These are phyloP conservation scores for Myriosclerotinia curreyana DNA, from an alignment of 2,329 filamentous ascomycete genomes.

Conservation along the genomic window DNA sequence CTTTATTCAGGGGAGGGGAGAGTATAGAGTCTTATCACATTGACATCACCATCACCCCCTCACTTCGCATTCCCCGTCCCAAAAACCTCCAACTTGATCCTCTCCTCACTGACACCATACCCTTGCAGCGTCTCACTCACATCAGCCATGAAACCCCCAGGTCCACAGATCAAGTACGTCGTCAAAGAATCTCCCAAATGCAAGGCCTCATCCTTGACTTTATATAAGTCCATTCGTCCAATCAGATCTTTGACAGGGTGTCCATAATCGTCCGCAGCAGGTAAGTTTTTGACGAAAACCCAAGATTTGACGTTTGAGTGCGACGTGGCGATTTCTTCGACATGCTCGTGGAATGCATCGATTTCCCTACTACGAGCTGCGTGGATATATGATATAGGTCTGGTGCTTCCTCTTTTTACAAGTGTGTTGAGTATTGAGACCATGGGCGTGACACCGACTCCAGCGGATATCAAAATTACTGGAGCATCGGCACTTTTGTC, in stretches of 20 bases:
- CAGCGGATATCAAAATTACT: conserved; percentile 63
- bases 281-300: conserved; percentile 11
- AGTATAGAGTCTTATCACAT: background rate
- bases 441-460: conserved; percentile 66
- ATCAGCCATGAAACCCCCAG: conserved; percentile 15
- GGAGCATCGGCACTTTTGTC: conserved; percentile 47
- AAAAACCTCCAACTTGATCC: conserved; percentile 15
- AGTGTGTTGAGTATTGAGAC: conserved; percentile 62
- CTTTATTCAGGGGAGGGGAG: no score
- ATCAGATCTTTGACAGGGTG: background rate
- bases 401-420: conserved; percentile 36
- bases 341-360: conserved; percentile 54
- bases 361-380: conserved; percentile 50
- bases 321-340: conserved; percentile 38
- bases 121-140: background rate
- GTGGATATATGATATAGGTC: conserved; percentile 63
- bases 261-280: background rate
- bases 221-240: conserved; percentile 11
- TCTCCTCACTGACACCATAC: background rate
- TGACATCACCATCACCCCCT: no score
- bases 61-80: conserved; percentile 2
- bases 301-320: background rate
- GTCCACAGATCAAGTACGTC: conserved; percentile 18
- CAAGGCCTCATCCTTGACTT: background rate
- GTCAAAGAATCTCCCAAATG: conserved; percentile 3